These are phyloP conservation scores for Alternaria sp. DNA, from an alignment of 2,329 filamentous ascomycete genomes.

Conservation along the genomic window DNA sequence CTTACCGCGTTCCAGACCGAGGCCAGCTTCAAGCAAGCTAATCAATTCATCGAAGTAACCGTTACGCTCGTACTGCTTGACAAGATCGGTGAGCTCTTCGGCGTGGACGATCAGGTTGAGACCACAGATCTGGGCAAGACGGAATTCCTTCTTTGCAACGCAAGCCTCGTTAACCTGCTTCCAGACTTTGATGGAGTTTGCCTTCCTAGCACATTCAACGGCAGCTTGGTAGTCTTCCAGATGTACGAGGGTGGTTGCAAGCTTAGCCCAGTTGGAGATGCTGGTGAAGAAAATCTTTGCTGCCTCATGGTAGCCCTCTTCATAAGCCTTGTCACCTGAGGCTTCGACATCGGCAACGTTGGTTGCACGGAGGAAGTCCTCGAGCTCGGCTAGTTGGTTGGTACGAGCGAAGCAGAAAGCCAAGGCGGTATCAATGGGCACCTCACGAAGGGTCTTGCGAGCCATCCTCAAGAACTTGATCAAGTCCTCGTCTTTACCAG, in stretches of 20 bases:
- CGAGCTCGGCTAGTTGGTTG: conserved; percentile 89
- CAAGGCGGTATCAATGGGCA: conserved; percentile 89
- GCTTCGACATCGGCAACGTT: conserved; percentile 97
- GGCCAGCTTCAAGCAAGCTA: conserved; percentile 88
- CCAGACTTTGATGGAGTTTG: conserved; percentile 99
- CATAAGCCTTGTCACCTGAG: conserved; percentile 97
- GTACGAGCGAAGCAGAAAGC: conserved; percentile 94
- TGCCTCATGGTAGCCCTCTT: conserved; percentile 91
- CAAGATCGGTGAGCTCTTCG: conserved; percentile 89
- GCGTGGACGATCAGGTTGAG: conserved; percentile 97
- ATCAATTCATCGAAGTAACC: conserved; percentile 99
- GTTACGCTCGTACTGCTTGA: conserved; percentile 95
- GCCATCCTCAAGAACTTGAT: conserved; percentile 98
- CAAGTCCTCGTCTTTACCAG: conserved; percentile 96
- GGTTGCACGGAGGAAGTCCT: conserved; percentile 91
- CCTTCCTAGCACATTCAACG: conserved; percentile 96
- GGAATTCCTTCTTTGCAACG: conserved; percentile 97
- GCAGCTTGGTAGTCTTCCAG: conserved; percentile 96
- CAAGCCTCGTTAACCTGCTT: conserved; percentile 98
- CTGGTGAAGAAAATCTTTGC: conserved; percentile 99
- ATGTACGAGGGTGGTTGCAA: conserved; percentile 97
- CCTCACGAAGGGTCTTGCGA: conserved; percentile 93
- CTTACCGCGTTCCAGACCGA: conserved; percentile 79
- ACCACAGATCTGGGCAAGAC: conserved; percentile 97
- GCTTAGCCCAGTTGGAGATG: conserved; percentile 99